Conservation (phyloP, 495 filamentous ascomycete genomes). For the Endocarpon pusillum region DNA sequence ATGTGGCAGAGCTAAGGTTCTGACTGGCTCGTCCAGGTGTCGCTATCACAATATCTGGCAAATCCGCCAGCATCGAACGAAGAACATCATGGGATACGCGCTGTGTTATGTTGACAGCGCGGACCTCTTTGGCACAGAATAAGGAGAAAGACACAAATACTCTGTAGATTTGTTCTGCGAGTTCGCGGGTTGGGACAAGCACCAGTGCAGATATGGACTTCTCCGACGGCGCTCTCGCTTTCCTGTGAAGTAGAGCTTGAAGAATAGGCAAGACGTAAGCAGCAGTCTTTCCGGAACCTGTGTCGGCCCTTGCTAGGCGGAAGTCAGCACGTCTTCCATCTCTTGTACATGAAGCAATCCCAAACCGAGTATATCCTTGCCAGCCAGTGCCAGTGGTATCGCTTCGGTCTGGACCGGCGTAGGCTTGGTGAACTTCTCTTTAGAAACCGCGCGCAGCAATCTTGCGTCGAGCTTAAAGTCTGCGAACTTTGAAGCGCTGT, state of each 20-base stretch:
- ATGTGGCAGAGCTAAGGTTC: slow-evolving; percentile 49
- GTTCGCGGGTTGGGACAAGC: slow-evolving; percentile 84
- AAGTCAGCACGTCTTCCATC: slow-evolving; percentile 11
- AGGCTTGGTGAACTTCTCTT: slow-evolving; percentile 67
- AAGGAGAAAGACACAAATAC: slow-evolving; percentile 50
- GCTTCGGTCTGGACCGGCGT: slow-evolving; percentile 73
- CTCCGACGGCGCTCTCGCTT: slow-evolving; percentile 29
- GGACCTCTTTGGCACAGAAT: slow-evolving; percentile 73
- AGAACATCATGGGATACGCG: slow-evolving; percentile 77
- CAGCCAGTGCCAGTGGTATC: slow-evolving; percentile 79
- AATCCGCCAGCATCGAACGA: slow-evolving; percentile 67
- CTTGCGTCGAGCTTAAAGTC: slow-evolving; percentile 62
- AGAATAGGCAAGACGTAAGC: slow-evolving; percentile 88
- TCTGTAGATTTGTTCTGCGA: slow-evolving; percentile 77
- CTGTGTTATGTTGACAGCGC: slow-evolving; percentile 68
- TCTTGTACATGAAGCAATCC: not conserved
- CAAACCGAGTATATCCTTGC: slow-evolving; percentile 70
- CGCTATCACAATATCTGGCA: slow-evolving; percentile 74
- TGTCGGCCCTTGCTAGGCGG: slow-evolving; percentile 58
- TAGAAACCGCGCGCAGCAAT: slow-evolving; percentile 68
- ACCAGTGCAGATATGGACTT: slow-evolving; percentile 53
- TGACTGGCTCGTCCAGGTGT: slow-evolving; percentile 64
- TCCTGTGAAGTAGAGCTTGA: slow-evolving; percentile 60
- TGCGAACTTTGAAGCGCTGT: slow-evolving; percentile 20
- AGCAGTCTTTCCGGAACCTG: slow-evolving; percentile 91